Evolutionary conservation across 768 basidiomycete species (phyloP).

Genomic region (Mycena crocata): DNA sequence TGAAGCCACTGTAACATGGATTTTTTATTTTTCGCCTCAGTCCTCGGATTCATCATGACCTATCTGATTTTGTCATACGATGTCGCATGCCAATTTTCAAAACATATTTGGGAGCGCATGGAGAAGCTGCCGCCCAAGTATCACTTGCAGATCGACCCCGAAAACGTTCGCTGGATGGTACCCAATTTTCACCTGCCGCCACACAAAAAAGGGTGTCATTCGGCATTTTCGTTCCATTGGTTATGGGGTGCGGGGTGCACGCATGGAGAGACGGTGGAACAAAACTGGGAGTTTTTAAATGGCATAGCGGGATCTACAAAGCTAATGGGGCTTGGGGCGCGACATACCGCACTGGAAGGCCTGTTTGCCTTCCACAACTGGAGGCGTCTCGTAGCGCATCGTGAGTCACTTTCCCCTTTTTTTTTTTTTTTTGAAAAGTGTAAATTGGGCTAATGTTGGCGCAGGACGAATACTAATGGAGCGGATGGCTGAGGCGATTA

Average conservation of each 20-base stretch:
- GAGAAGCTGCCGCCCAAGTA: neutral
- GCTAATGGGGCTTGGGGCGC: neutral
- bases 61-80: no score
- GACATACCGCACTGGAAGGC: neutral
- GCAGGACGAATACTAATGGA: neutral
- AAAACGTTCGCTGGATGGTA: neutral
- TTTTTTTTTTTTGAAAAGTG: neutral
- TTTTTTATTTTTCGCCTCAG: neutral
- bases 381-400: neutral
- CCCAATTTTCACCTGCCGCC: no score
- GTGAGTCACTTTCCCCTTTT: neutral
- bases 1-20: neutral
- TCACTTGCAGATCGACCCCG: neutral
- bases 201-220: neutral
- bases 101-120: neutral
- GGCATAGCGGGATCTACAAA: neutral
- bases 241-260: no score
- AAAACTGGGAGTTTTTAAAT: neutral
- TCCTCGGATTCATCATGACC: neutral
- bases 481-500: neutral
- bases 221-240: neutral
- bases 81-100: neutral
- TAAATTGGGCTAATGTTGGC: neutral
- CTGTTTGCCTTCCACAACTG: neutral
- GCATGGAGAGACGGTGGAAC: no score